Conservation (phyloP, 176 grass and related monocot species). For the Cocos nucifera region DNA sequence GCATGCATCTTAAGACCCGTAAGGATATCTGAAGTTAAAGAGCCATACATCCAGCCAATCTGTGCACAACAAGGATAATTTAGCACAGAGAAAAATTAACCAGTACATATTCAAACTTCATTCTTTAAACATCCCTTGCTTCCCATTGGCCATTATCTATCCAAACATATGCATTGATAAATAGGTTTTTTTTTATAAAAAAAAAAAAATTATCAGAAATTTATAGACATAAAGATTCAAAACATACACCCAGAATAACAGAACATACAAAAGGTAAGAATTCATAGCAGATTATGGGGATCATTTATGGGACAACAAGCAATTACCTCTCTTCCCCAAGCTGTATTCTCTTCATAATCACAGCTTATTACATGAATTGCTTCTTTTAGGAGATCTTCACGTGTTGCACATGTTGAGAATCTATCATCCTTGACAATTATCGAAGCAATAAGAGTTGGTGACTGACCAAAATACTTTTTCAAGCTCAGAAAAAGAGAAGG, state of each 20-base stretch:
- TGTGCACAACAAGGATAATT: constrained; percentile 14
- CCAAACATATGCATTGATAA: too few species aligned
- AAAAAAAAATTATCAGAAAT: too few species aligned
- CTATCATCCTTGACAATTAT: constrained; percentile 95
- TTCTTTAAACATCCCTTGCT: too few species aligned
- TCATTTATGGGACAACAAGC: too few species aligned
- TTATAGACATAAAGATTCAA: too few species aligned
- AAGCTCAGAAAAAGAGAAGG: constrained; percentile 49
- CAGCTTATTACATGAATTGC: constrained; percentile 99
- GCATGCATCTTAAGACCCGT: constrained; percentile 99
- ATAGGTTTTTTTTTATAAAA: too few species aligned
- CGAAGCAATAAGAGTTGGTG: constrained; percentile 77
- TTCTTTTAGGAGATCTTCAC: constrained; percentile 88
- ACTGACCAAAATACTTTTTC: constrained; percentile 93
- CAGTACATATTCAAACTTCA: too few species aligned
- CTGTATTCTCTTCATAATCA: constrained; percentile 92
- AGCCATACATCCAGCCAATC: constrained; percentile 97
- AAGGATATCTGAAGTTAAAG: constrained; percentile 93
- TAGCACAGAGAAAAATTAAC: background rate
- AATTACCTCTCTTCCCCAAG: constrained; percentile 87
- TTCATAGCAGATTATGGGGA: too few species aligned
- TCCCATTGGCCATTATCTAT: too few species aligned
- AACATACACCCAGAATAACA: too few species aligned
- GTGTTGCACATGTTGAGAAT: constrained; percentile 70
- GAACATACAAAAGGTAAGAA: too few species aligned